These are phyloP conservation scores for Pythium folliculosum DNA, from an alignment of 352 stramenopile genomes.

Conservation along the genomic window DNA sequence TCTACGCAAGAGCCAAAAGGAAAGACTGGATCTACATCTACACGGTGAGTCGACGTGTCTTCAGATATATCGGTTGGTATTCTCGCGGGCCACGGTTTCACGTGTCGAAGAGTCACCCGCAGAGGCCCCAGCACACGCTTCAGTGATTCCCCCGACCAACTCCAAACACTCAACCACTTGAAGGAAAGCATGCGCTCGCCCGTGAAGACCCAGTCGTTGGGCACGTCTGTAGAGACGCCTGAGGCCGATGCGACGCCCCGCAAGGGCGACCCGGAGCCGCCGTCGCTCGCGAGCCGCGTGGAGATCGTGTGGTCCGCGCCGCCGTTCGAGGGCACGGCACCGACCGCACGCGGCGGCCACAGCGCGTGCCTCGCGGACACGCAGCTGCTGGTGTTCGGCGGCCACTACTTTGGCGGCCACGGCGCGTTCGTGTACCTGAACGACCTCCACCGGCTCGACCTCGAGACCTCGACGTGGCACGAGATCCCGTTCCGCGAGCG, in stretches of 20 bases:
- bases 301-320: slow-evolving; percentile 66
- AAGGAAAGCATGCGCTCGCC: slow-evolving; percentile 8
- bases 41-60: too few relatives aligned
- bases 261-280: slow-evolving; percentile 6
- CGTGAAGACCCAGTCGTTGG: not conserved
- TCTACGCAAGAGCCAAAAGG: too few relatives aligned
- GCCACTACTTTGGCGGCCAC: slow-evolving; percentile 86
- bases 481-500: slow-evolving; percentile 58
- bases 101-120: slow-evolving; percentile 8
- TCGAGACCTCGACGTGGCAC: slow-evolving; percentile 74
- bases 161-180: not conserved
- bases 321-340: slow-evolving; percentile 51
- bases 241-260: slow-evolving; percentile 13
- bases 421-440: slow-evolving; percentile 90
- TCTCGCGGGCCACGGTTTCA: not conserved
- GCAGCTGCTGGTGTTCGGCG: slow-evolving; percentile 88
- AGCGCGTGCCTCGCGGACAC: slow-evolving; percentile 72
- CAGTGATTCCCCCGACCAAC: not conserved
- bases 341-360: slow-evolving; percentile 67
- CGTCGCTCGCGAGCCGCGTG: slow-evolving; percentile 40
- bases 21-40: too few relatives aligned
- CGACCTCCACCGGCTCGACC: slow-evolving; percentile 87
- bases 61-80: not conserved
- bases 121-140: too few relatives aligned
- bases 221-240: not conserved